Percentiles rank a stretch among this genome's conserved stretches.
Evolutionary conservation across 495 filamentous ascomycete species (phyloP).

Genomic region (Podospora didyma): DNA sequence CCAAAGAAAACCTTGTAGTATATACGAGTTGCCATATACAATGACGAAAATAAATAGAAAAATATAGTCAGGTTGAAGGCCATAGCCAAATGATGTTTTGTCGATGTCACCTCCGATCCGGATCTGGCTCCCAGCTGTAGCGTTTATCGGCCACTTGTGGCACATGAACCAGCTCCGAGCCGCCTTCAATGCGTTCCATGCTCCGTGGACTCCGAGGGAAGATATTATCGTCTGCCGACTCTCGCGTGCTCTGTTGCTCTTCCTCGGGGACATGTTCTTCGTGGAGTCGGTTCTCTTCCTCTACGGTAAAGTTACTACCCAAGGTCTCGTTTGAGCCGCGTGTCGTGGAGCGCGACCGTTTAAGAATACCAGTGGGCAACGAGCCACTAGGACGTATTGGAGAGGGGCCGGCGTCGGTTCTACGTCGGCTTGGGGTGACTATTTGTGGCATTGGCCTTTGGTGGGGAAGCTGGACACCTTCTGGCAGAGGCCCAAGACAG

Average conservation of each 20-base stretch:
- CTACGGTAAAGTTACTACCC: conserved; percentile 49
- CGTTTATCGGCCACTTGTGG: conserved; percentile 47
- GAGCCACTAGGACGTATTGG: conserved; percentile 14
- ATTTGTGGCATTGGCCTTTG: conserved; percentile 35
- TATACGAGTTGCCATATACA: neutral
- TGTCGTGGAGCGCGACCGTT: conserved; percentile 12
- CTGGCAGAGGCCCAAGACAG: conserved; percentile 48
- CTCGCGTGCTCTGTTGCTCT: conserved; percentile 4
- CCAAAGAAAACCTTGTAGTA: neutral
- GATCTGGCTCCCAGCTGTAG: conserved; percentile 49
- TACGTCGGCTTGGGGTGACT: conserved; percentile 28
- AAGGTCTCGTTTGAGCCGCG: conserved; percentile 41
- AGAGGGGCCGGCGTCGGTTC: conserved; percentile 4
- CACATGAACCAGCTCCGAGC: conserved; percentile 46
- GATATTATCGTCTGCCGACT: conserved; percentile 7
- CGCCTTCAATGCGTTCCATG: conserved; percentile 35
- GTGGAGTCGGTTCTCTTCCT: conserved; percentile 33
- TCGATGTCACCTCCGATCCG: conserved; percentile 8
- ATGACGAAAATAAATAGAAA: neutral
- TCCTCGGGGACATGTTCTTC: conserved; percentile 11
- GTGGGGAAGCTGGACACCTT: conserved; percentile 41
- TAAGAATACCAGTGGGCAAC: conserved; percentile 8
- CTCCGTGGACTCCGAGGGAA: conserved; percentile 30
- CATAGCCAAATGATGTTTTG: neutral
- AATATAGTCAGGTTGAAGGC: neutral